phyloP scores from a whole-genome alignment of 1,139 yeast genomes.

The Pichia norvegensis region DNA sequence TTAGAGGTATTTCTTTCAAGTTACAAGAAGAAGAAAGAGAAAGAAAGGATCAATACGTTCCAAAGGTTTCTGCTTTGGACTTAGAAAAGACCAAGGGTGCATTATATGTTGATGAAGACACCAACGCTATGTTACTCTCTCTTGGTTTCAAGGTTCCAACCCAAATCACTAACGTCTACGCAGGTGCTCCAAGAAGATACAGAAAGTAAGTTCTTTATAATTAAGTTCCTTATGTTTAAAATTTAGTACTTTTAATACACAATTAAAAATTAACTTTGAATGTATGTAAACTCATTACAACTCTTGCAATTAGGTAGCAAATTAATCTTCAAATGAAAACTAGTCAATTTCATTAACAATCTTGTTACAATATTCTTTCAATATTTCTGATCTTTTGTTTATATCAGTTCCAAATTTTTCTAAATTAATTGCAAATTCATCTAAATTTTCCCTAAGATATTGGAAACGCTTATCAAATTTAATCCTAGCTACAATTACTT shows the following conservation, averaged over 20 bases:
- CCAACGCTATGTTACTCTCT: conserved; percentile 92
- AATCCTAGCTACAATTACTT: conserved; percentile 32
- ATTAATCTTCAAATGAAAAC: not conserved
- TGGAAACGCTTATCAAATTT: conserved; percentile 34
- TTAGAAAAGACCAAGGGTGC: conserved; percentile 93
- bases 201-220: conserved; percentile 54
- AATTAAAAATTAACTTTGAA: conserved; percentile 1
- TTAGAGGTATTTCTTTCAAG: conserved; percentile 99
- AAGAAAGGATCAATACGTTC: conserved; percentile 99
- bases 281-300: too few relatives aligned
- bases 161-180: conserved; percentile 84
- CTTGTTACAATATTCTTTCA: conserved; percentile 35
- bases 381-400: conserved; percentile 30
- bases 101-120: conserved; percentile 96
- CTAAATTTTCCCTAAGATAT: conserved; percentile 25
- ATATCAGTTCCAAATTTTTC: conserved; percentile 31
- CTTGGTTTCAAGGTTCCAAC: conserved; percentile 96
- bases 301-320: conserved; percentile 3
- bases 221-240: conserved; percentile 13
- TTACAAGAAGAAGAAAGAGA: conserved; percentile 99
- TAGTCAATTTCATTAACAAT: conserved; percentile 28
- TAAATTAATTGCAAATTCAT: conserved; percentile 32
- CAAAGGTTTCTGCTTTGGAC: conserved; percentile 99
- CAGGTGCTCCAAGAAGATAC: conserved; percentile 91
- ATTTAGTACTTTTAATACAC: conserved; percentile 3